Base-by-base conservation (phyloP, 2,329 filamentous ascomycete genomes). In the Didymella pinodella region DNA sequence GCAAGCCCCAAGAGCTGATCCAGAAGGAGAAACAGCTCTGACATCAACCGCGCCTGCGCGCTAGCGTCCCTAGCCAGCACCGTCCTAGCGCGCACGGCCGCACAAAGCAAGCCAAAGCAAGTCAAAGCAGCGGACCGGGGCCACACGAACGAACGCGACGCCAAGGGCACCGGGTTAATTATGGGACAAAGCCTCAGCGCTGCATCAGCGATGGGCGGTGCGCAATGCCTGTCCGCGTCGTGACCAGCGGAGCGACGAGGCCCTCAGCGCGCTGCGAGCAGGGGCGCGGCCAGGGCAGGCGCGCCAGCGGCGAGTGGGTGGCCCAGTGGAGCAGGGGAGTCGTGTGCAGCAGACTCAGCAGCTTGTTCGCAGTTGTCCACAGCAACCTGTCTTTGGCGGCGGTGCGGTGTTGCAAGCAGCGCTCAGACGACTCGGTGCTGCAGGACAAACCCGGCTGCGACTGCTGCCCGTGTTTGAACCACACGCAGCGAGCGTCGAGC, bases 1-100 rank as follows among this genome's bases (percentile, higher is more conserved):
- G 67, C 71, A 73, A 69, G 69, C 71, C 70, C 67, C 68, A 71
- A 75, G 71, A 72, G 73, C 73, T 76, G 75, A 76, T 75, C 72
- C 73, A 75, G 69, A 72, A 73, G 69, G 68, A 73, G 70, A 66
- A 71, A 68, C 69, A 66, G 63, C 66, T 75, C 73, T 75, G 73
- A 75, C 71, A 71, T 75, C 68, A 74, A 74, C 69, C 71, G 70
- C 69, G 70, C 67, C 69, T 67, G 57, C 58, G 51, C 55, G 48
- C 52, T 49, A 46, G 51, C 52, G 54, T 51, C 38, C 49, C 41
- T 52, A 48, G 53, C 20, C 41, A 32, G 50, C 36, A 40, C n/a
- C 7, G 18, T 20, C 36, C 34, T 52, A 51, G 56, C 36, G 55
- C 28, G 59, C 59, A 55, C 54, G 59, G 49, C 28, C 59, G 48